Conservation (phyloP, 2,329 filamentous ascomycete species). For the Harringtonia aguacate region DNA sequence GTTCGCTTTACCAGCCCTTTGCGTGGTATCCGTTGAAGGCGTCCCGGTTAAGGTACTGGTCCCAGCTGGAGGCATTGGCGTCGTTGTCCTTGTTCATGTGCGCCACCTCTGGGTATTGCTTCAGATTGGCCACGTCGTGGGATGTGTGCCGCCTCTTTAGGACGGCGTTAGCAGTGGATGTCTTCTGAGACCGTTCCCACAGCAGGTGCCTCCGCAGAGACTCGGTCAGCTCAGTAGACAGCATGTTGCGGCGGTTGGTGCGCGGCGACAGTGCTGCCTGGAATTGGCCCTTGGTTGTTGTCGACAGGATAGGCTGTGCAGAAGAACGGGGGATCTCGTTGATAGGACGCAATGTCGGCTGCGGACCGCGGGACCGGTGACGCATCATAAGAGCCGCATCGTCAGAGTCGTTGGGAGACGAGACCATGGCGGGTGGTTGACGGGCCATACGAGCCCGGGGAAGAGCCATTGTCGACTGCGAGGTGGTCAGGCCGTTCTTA, state of each 20-base stretch:
- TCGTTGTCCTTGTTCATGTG: conserved; percentile 50
- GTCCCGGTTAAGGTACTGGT: conserved; percentile 76
- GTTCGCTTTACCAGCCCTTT: conserved; percentile 62
- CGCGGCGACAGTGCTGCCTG: conserved; percentile 78
- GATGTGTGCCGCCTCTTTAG: conserved; percentile 85
- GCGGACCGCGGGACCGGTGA: conserved; percentile 36
- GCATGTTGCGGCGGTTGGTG: conserved; percentile 90
- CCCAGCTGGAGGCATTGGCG: conserved; percentile 64
- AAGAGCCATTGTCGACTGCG: conserved; percentile 59
- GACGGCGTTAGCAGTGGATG: conserved; percentile 76
- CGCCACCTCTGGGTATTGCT: conserved; percentile 62
- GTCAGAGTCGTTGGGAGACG: conserved; percentile 48
- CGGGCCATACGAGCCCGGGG: conserved; percentile 46
- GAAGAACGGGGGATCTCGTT: conserved; percentile 54
- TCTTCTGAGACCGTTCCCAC: conserved; percentile 93
- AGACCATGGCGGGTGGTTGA: conserved; percentile 30
- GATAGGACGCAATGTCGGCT: conserved; percentile 39
- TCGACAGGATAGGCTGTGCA: conserved; percentile 69
- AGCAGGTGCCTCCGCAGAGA: conserved; percentile 84
- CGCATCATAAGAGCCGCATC: conserved; percentile 52
- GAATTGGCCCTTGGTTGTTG: conserved; percentile 51
- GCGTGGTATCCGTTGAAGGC: conserved; percentile 71
- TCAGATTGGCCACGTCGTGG: conserved; percentile 80
- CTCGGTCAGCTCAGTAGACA: conserved; percentile 87
- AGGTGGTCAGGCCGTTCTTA: conserved; percentile 56